Percentiles rank a stretch among this genome's conserved stretches.
Conservation (phyloP, 2,329 filamentous ascomycete species). For the Neobulgaria alba region DNA sequence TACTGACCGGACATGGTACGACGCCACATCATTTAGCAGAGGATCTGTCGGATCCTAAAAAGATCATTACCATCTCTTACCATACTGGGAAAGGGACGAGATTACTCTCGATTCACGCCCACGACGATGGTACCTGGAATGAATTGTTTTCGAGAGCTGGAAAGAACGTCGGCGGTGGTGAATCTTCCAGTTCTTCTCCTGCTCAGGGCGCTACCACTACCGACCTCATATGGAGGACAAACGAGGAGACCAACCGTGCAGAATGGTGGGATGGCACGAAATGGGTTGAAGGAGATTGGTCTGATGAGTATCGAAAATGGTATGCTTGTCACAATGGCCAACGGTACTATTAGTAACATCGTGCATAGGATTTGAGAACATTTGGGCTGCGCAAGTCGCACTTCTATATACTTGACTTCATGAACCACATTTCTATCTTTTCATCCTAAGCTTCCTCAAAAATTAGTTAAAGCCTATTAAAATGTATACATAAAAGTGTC, state of each 20-base stretch:
- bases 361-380: no score
- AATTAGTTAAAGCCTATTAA: no score
- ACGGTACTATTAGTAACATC: no score
- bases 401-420: no score
- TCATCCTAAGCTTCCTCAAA: no score
- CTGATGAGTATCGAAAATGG: slow-evolving; percentile 14
- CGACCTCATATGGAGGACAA: slow-evolving; percentile 11
- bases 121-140: slow-evolving; percentile 7
- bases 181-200: slow-evolving; percentile 4
- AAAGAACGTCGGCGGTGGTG: neutral
- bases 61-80: slow-evolving; percentile 5
- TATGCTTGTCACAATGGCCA: slow-evolving; percentile 15
- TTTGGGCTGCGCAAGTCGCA: no score
- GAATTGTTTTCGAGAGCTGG: slow-evolving; percentile 4
- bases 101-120: slow-evolving; percentile 6
- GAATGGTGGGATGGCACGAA: slow-evolving; percentile 11
- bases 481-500: no score
- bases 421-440: no score
- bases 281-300: slow-evolving; percentile 13
- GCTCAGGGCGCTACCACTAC: slow-evolving; percentile 5
- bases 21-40: slow-evolving; percentile 4
- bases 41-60: slow-evolving; percentile 3
- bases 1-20: no score
- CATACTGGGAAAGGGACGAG: slow-evolving; percentile 5
- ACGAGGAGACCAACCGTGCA: slow-evolving; percentile 12